Evolutionary conservation across 2,329 filamentous ascomycete genomes (phyloP), one percentile per base, ranked within the genome.

Genomic region (Aciculosporium take): DNA sequence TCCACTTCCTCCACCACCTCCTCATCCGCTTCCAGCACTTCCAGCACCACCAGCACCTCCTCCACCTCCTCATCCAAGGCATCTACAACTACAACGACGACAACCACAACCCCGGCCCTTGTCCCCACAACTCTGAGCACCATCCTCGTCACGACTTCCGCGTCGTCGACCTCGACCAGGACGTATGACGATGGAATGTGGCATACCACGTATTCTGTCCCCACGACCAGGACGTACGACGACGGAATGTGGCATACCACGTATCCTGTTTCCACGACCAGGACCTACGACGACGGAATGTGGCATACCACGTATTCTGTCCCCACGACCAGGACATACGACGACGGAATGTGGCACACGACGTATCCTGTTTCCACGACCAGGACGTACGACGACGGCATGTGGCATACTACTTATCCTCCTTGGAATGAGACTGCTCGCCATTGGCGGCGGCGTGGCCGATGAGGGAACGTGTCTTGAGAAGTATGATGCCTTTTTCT

Each of bases 341-440:
- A 69, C 42, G 48, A 69, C 40, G 66, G 67, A 15, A 52, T 52
- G 38, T 69, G 67, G 68, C 64, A 66, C 43, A 66, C n/a, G n/a
- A n/a, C n/a, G n/a, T n/a, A n/a, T n/a, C n/a, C n/a, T n/a, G n/a
- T n/a, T n/a, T n/a, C 53, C 12, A 43, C 49, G 24, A 48, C 53
- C n/a, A 48, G 49, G 27, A 57, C 56, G 10, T 56, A 61, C 30
- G 65, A 69, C 42, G 48, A 69, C 40, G 66, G 67, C n/a, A 52
- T 52, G 38, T 69, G 67, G 68, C 64, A 66, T 43, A 66, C 66
- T 3, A 58, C 58, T 0, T 69, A 68, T 41, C 63, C 64, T 3
- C 33, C 62, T 0, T 67, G 63, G 63, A 69, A 67, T 45, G 58
- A 52, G 39, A 67, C 65, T 2, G 45, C 20, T 24, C 30, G 17